Conservation (phyloP, 306 rosid genomes). For the Rubus parviflorus region DNA sequence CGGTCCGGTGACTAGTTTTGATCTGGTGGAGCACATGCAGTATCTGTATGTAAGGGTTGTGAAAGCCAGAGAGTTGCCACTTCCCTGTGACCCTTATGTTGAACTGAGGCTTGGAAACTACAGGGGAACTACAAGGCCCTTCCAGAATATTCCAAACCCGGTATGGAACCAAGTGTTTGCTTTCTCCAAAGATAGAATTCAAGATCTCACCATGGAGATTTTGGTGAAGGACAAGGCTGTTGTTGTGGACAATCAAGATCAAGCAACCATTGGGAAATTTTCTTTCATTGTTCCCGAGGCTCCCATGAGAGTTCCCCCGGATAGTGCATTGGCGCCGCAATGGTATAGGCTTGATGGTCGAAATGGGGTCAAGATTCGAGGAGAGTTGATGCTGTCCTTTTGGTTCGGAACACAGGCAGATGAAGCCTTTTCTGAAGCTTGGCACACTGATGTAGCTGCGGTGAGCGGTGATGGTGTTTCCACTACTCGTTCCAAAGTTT, state of each 20-base stretch:
- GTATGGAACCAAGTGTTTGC: constrained; percentile 27
- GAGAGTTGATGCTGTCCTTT: constrained; percentile 21
- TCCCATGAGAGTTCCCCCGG: constrained; percentile 17
- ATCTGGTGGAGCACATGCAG: constrained; percentile 31
- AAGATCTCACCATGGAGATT: not conserved
- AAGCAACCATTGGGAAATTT: constrained; percentile 1
- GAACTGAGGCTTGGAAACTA: constrained; percentile 22
- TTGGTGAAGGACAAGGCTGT: constrained; percentile 15
- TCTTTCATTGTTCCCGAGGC: not conserved
- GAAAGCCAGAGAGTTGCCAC: constrained; percentile 23
- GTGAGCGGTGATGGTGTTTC: constrained; percentile 3
- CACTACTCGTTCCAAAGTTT: constrained; percentile 38
- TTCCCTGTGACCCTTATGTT: constrained; percentile 6
- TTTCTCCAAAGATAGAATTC: constrained; percentile 13
- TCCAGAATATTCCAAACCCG: not conserved
- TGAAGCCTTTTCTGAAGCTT: constrained; percentile 17
- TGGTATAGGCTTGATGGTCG: constrained; percentile 11
- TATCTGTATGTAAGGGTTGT: constrained; percentile 26
- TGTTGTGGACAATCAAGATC: not conserved
- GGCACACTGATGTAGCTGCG: constrained; percentile 20
- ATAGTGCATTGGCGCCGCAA: constrained; percentile 24
- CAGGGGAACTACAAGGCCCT: constrained; percentile 1
- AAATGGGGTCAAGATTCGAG: constrained; percentile 7
- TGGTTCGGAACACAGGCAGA: constrained; percentile 26
- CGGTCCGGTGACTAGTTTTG: constrained; percentile 19